A percentile compares a stretch with the other conserved stretches of the same genome.
These are phyloP conservation scores for Mesostigma viride DNA, from an alignment of 139 green algal species.

Conservation along the genomic window DNA sequence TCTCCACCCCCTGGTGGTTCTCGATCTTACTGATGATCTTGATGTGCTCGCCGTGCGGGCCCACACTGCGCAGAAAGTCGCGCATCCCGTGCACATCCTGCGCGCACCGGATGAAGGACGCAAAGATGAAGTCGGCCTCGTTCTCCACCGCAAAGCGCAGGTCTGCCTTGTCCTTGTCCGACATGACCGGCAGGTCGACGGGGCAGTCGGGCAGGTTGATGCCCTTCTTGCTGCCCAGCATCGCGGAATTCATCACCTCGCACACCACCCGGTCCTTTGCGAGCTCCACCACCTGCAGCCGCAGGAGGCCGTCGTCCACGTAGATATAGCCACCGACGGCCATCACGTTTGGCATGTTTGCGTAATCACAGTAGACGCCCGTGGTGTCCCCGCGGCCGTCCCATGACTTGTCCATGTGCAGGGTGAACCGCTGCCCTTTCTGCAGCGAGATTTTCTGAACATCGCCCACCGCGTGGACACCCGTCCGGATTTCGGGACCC, in stretches of 20 bases:
- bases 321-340: neutral
- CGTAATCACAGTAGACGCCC: too few relatives aligned
- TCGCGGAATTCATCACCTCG: neutral
- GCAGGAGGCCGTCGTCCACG: constrained; percentile 13
- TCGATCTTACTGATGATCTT: too few relatives aligned
- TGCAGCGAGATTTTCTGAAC: too few relatives aligned
- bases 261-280: neutral
- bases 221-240: constrained; percentile 9
- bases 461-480: too few relatives aligned
- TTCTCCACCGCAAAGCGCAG: neutral
- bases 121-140: constrained; percentile 19
- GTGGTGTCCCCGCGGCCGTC: too few relatives aligned
- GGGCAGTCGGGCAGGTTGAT: constrained; percentile 15
- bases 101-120: constrained; percentile 10
- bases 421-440: too few relatives aligned
- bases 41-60: too few relatives aligned
- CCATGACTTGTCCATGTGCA: too few relatives aligned
- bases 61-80: too few relatives aligned
- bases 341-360: too few relatives aligned
- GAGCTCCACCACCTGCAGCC: neutral
- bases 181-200: constrained; percentile 11
- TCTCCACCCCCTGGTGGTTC: constrained; percentile 83
- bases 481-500: too few relatives aligned
- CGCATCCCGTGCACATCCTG: constrained; percentile 8
- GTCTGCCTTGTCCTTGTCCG: constrained; percentile 15